Evolutionary conservation across 2,329 filamentous ascomycete species (phyloP).

Genomic region (Colletotrichum simmondsii): DNA sequence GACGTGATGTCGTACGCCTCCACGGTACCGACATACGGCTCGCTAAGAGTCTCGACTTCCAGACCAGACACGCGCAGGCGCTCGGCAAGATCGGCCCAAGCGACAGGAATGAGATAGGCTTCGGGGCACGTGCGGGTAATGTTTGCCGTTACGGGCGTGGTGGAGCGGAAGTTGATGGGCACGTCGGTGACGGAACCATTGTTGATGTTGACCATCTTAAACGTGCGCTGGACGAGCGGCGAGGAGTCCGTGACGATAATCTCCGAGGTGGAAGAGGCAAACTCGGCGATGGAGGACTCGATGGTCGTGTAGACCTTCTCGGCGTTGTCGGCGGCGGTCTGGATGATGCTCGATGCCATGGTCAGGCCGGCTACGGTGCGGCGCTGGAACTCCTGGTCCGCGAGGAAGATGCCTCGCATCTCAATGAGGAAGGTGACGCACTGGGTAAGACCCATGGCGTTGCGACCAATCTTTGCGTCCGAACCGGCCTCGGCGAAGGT

Average conservation of each 20-base stretch:
- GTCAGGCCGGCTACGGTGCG: slow-evolving; percentile 42
- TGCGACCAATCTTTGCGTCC: slow-evolving; percentile 44
- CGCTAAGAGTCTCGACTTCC: slow-evolving; percentile 39
- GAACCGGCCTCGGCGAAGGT: slow-evolving; percentile 31
- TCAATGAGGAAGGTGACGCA: slow-evolving; percentile 44
- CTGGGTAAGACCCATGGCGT: slow-evolving; percentile 43
- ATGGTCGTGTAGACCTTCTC: slow-evolving; percentile 41
- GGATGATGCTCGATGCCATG: slow-evolving; percentile 42
- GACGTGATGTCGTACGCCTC: slow-evolving; percentile 42
- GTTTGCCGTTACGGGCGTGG: slow-evolving; percentile 41
- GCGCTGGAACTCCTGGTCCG: slow-evolving; percentile 45
- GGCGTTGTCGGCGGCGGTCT: slow-evolving; percentile 45
- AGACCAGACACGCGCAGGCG: slow-evolving; percentile 40
- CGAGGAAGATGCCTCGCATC: slow-evolving; percentile 44
- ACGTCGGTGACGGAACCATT: slow-evolving; percentile 42
- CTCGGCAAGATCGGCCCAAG: slow-evolving; percentile 42
- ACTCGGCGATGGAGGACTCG: slow-evolving; percentile 41
- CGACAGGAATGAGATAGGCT: slow-evolving; percentile 43
- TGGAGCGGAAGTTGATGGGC: slow-evolving; percentile 42
- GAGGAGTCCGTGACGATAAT: slow-evolving; percentile 44
- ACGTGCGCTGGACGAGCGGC: slow-evolving; percentile 33
- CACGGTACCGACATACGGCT: slow-evolving; percentile 40
- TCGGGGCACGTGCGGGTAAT: slow-evolving; percentile 43
- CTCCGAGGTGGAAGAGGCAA: slow-evolving; percentile 39
- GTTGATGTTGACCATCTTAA: slow-evolving; percentile 40